A percentile compares a stretch with the other conserved stretches of the same genome.
phyloP scores from a whole-genome alignment of 1,284 basidiomycete genomes.

The Filobasidium uniguttulatum region DNA sequence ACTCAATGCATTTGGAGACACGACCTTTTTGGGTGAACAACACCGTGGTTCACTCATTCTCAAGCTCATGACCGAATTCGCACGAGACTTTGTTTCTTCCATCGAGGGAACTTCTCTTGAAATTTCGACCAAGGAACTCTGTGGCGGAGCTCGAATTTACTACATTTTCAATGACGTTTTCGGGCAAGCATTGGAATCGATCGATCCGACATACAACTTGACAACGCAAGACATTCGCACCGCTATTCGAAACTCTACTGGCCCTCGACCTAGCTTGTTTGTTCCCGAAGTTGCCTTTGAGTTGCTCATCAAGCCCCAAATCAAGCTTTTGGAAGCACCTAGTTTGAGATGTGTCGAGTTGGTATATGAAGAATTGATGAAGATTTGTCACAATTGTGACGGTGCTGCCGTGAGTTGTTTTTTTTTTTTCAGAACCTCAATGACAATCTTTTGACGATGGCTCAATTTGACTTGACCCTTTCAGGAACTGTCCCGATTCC shows the following conservation, averaged over 20 bases:
- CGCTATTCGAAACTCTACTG: constrained; percentile 95
- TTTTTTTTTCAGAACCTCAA: too few relatives aligned
- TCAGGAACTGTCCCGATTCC: constrained; percentile 94
- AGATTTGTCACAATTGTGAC: constrained; percentile 98
- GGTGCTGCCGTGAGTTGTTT: constrained; percentile 50
- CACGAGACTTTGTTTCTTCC: constrained; percentile 89
- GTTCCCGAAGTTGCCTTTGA: constrained; percentile 97
- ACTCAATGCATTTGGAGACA: constrained; percentile 87
- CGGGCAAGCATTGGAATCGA: constrained; percentile 74
- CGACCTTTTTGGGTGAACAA: constrained; percentile 80
- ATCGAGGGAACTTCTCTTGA: constrained; percentile 97
- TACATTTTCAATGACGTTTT: constrained; percentile 99
- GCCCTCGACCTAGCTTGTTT: constrained; percentile 88
- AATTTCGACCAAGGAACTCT: constrained; percentile 96
- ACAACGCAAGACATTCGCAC: constrained; percentile 93
- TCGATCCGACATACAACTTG: constrained; percentile 82
- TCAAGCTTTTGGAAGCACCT: constrained; percentile 88
- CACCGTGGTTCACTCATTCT: constrained; percentile 80
- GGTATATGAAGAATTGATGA: constrained; percentile 97
- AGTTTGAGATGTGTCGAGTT: constrained; percentile 91
- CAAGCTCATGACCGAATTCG: constrained; percentile 97
- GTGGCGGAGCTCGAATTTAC: constrained; percentile 93
- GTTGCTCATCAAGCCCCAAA: constrained; percentile 93
- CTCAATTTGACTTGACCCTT: too few relatives aligned
- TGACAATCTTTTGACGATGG: too few relatives aligned